Conservation (phyloP, 2,329 filamentous ascomycete species). For the Hypoxylon sp. region DNA sequence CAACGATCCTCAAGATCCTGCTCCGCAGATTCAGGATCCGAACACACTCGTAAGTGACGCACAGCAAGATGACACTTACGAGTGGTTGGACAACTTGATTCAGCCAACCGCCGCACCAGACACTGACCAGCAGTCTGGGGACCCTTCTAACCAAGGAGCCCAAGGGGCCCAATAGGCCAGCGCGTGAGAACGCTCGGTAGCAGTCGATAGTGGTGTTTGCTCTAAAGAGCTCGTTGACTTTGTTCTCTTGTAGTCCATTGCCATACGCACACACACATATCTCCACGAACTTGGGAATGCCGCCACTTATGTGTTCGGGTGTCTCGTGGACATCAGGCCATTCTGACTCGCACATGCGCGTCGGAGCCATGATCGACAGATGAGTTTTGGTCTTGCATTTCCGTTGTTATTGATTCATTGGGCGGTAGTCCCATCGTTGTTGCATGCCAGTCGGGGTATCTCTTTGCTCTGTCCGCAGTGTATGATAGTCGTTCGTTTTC, state of each 20-base stretch:
- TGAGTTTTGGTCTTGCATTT: not conserved
- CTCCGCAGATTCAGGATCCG: not conserved
- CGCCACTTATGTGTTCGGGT: too few species aligned
- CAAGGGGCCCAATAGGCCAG: not conserved
- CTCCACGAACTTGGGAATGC: too few species aligned
- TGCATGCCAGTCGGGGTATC: not conserved
- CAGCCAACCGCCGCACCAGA: too few species aligned
- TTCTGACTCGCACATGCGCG: too few species aligned
- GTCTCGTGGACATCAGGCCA: too few species aligned
- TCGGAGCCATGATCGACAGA: too few species aligned
- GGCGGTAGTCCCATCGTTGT: not conserved
- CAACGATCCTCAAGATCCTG: not conserved
- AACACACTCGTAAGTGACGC: not conserved
- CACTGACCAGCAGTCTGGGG: not conserved
- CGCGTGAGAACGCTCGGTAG: not conserved
- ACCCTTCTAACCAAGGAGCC: not conserved
- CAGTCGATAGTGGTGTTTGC: too few species aligned
- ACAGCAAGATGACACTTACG: not conserved
- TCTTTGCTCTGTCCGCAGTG: not conserved
- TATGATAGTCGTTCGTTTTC: too few species aligned
- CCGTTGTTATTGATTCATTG: not conserved
- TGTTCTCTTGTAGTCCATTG: too few species aligned
- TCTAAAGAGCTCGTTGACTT: too few species aligned
- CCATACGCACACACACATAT: too few species aligned
- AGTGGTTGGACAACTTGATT: not conserved